Evolutionary conservation across 768 basidiomycete genomes (phyloP).

Genomic region (Leucosporidium creatinivorum): DNA sequence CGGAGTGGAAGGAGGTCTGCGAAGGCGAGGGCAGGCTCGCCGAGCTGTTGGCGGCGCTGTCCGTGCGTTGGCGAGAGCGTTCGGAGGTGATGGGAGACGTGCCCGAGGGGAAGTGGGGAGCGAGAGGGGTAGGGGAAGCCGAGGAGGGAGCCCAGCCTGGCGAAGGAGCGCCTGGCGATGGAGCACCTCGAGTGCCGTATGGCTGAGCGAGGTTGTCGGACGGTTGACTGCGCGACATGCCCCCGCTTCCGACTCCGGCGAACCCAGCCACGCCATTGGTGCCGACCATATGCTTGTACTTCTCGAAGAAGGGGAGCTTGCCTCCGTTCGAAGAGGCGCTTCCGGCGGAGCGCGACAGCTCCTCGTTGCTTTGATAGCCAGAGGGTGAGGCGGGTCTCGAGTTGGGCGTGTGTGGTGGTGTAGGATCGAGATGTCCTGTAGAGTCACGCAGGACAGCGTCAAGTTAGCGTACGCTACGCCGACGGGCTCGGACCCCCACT

Average conservation of each 20-base stretch:
- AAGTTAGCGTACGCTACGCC: too few species aligned
- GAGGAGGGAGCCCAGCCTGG: background rate
- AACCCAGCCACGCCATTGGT: background rate
- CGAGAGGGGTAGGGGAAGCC: background rate
- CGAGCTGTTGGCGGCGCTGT: too few species aligned
- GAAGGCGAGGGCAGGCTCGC: background rate
- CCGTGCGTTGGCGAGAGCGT: too few species aligned
- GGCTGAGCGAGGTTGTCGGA: background rate
- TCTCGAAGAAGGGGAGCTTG: slow-evolving; percentile 28
- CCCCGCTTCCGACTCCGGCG: background rate
- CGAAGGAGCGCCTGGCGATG: background rate
- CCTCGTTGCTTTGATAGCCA: background rate
- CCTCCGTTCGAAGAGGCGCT: slow-evolving; percentile 7
- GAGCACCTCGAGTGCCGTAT: background rate
- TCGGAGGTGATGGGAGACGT: background rate
- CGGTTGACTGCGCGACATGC: background rate
- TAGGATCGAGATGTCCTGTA: too few species aligned
- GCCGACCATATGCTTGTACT: slow-evolving; percentile 20
- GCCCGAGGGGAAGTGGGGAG: background rate
- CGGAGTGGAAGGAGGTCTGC: background rate
- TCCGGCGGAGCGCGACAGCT: slow-evolving; percentile 1
- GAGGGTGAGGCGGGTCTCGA: slow-evolving; percentile 9
- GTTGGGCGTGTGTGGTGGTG: background rate
- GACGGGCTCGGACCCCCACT: too few species aligned
- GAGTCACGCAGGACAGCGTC: too few species aligned